Conservation (phyloP, 1,284 basidiomycete genomes). For the Ustilago cynodontis region DNA sequence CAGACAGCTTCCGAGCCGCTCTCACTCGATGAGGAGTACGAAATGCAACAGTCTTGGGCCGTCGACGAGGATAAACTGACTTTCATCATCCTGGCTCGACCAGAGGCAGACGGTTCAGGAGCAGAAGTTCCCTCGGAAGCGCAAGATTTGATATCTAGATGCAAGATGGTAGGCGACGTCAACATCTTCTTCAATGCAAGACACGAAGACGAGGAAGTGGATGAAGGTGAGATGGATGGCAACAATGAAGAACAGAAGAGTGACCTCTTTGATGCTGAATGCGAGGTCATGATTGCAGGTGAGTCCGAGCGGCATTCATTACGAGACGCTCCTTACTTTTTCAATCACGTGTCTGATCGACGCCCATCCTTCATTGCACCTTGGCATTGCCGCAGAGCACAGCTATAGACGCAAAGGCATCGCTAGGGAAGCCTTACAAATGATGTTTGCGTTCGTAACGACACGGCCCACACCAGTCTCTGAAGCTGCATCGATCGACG, state of each 20-base stretch:
- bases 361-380: neutral
- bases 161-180: slow-evolving; percentile 87
- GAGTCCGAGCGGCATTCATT: neutral
- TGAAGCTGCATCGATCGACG: neutral
- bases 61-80: slow-evolving; percentile 91
- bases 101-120: neutral
- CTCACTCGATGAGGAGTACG: slow-evolving; percentile 84
- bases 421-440: slow-evolving; percentile 67
- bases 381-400: slow-evolving; percentile 72
- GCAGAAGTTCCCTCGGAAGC: neutral
- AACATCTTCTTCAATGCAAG: slow-evolving; percentile 80
- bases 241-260: neutral
- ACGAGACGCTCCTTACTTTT: neutral
- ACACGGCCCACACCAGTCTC: slow-evolving; percentile 64
- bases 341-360: neutral
- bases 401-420: slow-evolving; percentile 76
- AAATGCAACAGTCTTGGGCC: slow-evolving; percentile 92
- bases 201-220: slow-evolving; percentile 40
- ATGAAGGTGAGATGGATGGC: slow-evolving; percentile 62
- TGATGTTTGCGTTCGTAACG: slow-evolving; percentile 67
- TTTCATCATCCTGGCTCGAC: slow-evolving; percentile 81
- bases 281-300: slow-evolving; percentile 87
- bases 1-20: slow-evolving; percentile 89
- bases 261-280: slow-evolving; percentile 74
- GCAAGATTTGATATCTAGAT: slow-evolving; percentile 50